These are phyloP conservation scores for Tieghemiomyces parasiticus DNA, from an alignment of 192 early-diverging fungal genomes.

Conservation along the genomic window DNA sequence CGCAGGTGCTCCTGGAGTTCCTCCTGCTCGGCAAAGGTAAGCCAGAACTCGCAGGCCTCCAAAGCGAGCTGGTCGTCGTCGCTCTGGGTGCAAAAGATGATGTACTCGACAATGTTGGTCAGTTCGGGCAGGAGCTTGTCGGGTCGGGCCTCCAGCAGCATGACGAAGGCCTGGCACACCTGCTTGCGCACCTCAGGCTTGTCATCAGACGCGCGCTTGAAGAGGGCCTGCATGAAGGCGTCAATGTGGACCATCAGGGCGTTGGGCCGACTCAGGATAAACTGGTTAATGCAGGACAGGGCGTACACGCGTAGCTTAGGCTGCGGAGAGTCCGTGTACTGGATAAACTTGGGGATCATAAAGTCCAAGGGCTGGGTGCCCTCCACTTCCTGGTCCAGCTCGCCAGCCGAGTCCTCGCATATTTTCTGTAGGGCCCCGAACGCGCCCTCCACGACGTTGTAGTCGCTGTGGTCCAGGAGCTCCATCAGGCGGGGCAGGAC, in stretches of 20 bases:
- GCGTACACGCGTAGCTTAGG: constrained; percentile 63
- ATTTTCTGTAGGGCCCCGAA: constrained; percentile 85
- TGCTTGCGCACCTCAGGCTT: constrained; percentile 71
- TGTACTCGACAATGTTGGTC: constrained; percentile 81
- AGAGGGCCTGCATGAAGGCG: constrained; percentile 61
- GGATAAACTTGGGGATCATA: constrained; percentile 83
- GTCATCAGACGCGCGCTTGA: constrained; percentile 70
- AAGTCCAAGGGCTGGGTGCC: constrained; percentile 62
- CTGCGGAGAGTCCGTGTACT: constrained; percentile 64
- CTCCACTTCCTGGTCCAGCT: constrained; percentile 58
- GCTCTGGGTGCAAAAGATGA: constrained; percentile 79
- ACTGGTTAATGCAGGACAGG: constrained; percentile 73
- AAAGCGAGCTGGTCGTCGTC: constrained; percentile 77
- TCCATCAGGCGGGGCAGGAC: constrained; percentile 63
- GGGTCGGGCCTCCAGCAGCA: constrained; percentile 70
- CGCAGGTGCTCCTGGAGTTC: constrained; percentile 53
- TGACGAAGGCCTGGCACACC: constrained; percentile 90
- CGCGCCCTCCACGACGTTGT: constrained; percentile 65
- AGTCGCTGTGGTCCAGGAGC: constrained; percentile 54
- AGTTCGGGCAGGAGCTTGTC: constrained; percentile 79
- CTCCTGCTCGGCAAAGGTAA: constrained; percentile 90
- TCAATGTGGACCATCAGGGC: constrained; percentile 52
- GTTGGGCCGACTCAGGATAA: constrained; percentile 62
- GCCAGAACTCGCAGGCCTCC: constrained; percentile 99
- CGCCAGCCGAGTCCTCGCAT: constrained; percentile 82